Conservation (phyloP, 169 alveolate species). For the Cryptosporidium felis region DNA sequence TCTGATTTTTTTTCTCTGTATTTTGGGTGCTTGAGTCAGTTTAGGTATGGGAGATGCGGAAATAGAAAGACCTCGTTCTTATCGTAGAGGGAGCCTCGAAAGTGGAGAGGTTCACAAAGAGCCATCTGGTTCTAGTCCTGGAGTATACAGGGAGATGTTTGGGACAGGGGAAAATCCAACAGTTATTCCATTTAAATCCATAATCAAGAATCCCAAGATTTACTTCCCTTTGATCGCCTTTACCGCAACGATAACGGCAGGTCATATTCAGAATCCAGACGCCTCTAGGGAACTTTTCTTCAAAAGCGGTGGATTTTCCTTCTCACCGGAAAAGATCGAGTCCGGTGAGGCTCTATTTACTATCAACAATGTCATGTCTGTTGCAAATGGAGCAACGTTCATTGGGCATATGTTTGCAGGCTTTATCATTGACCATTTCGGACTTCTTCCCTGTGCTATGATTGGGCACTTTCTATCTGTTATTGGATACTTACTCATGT, state of each 20-base stretch:
- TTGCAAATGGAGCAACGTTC: slow-evolving; percentile 46
- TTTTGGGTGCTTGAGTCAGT: background rate
- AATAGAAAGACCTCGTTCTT: background rate
- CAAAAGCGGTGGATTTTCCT: slow-evolving; percentile 64
- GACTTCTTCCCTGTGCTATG: slow-evolving; percentile 54
- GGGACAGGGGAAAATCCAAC: slow-evolving; percentile 67
- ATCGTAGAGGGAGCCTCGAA: slow-evolving; percentile 27
- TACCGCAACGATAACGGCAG: slow-evolving; percentile 58
- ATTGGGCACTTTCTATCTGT: slow-evolving; percentile 16
- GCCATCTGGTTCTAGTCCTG: background rate
- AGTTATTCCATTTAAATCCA: slow-evolving; percentile 51
- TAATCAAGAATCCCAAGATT: slow-evolving; percentile 51
- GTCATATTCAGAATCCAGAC: slow-evolving; percentile 63
- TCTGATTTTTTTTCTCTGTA: background rate
- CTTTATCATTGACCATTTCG: slow-evolving; percentile 42
- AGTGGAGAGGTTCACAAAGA: slow-evolving; percentile 32
- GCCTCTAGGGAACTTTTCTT: slow-evolving; percentile 59
- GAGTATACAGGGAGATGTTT: slow-evolving; percentile 44
- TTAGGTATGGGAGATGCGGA: slow-evolving; percentile 1
- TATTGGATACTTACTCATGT: slow-evolving; percentile 24
- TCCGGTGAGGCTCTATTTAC: slow-evolving; percentile 35
- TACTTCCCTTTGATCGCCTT: slow-evolving; percentile 42
- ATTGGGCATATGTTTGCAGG: slow-evolving; percentile 59
- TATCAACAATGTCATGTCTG: slow-evolving; percentile 47
- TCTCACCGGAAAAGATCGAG: slow-evolving; percentile 30